Evolutionary conservation across 1,284 basidiomycete species (phyloP), one percentile per base, ranked within the genome.

Genomic region (Crocinoboletus sp.): DNA sequence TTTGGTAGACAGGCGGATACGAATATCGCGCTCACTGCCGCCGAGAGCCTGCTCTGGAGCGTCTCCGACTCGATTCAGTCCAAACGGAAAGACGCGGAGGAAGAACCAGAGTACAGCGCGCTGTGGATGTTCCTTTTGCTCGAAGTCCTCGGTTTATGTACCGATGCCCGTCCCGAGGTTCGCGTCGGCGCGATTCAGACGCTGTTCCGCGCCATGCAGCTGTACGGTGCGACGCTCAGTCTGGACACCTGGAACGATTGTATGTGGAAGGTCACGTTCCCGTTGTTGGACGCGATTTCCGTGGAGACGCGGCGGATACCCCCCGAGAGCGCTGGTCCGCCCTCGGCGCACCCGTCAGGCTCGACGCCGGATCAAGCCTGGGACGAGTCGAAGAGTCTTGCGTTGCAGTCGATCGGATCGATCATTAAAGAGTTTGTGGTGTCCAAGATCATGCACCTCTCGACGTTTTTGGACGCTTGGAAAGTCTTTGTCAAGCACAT

Each of bases 131-230:
- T 84, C 65, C 77, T 98, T 13, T 70, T 99, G 2, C 72, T 84
- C 1, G 89, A 93, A 61, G 77, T 98, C 6, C 76, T 94, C 3
- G 82, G 82, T 1, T 73, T 98, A 2, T 90, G 90, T 51, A 79
- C 82, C 3, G 95, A 96, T 60, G 60, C 76, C 0, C 77, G 94
- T 19, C 80, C 86, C 22, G 94, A 98, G 60, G 92, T 96, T 1
- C 80, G 94, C 11, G 86, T 89, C 50, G 91, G 93, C 2, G 92
- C 94, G 3, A 94, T 98, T 46, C 92, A 96, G 64, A 97, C 94
- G 2, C 68, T 99, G 43, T 99, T 97, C 71, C 77, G 94, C 33
- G 92, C 93, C 0, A 78, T 98, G 65, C 91, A 95, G 63, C 76
- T 97, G 15, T 98, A 98, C 61, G 94, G 94, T 5, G 79, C 81